Evolutionary conservation across 768 basidiomycete genomes (phyloP).

Genomic region (Auriscalpium microsporum): DNA sequence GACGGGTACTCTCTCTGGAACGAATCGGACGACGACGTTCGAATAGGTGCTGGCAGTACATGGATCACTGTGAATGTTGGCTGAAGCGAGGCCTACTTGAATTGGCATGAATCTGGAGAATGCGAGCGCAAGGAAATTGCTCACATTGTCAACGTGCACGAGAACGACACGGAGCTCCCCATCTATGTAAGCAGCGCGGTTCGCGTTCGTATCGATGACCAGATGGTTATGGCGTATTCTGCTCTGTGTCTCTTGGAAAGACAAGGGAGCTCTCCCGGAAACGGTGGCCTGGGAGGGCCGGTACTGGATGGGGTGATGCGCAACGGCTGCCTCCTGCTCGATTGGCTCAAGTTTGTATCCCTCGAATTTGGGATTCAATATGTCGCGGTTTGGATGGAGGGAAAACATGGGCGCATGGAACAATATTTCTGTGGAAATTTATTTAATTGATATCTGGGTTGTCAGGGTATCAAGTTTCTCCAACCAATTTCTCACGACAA

Average conservation of each 20-base stretch:
- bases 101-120: neutral
- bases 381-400: slow-evolving; percentile 28
- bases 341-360: slow-evolving; percentile 69
- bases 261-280: slow-evolving; percentile 53
- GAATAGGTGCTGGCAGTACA: slow-evolving; percentile 50
- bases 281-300: slow-evolving; percentile 45
- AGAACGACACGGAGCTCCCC: slow-evolving; percentile 50
- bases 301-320: slow-evolving; percentile 38
- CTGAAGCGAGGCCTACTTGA: slow-evolving; percentile 39
- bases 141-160: slow-evolving; percentile 51
- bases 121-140: slow-evolving; percentile 18
- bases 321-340: slow-evolving; percentile 45
- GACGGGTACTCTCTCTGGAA: slow-evolving; percentile 71
- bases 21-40: slow-evolving; percentile 29
- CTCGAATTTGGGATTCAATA: slow-evolving; percentile 79
- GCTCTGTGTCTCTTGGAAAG: slow-evolving; percentile 77
- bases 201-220: slow-evolving; percentile 34
- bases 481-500: no score
- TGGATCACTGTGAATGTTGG: slow-evolving; percentile 51
- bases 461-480: no score
- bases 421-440: no score
- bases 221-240: slow-evolving; percentile 83
- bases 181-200: slow-evolving; percentile 61
- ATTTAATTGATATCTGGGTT: no score
- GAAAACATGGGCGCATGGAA: neutral